Conservation (phyloP, 2,329 filamentous ascomycete genomes). For the Botrytis tulipae region DNA sequence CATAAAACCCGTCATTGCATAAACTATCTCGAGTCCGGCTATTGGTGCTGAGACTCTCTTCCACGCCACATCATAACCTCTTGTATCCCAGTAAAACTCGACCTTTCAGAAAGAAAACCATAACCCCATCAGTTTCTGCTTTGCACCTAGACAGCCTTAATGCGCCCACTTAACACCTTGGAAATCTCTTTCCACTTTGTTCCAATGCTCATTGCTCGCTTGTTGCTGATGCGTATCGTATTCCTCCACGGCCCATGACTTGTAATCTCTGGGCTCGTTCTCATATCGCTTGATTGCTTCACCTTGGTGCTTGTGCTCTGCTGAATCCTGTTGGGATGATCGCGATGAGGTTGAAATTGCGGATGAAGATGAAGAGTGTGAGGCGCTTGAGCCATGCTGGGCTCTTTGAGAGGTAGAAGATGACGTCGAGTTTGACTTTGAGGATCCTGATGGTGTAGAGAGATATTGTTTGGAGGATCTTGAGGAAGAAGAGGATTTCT, state of each 20-base stretch:
- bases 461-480: not conserved
- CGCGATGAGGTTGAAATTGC: not conserved
- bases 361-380: not conserved
- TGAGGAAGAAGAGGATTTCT: constrained; percentile 4
- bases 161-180: not conserved
- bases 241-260: constrained; percentile 24
- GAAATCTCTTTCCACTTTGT: constrained; percentile 20
- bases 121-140: no score
- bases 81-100: not conserved
- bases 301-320: not conserved
- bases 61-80: not conserved
- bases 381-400: not conserved
- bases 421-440: constrained; percentile 1
- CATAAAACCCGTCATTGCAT: not conserved
- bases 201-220: constrained; percentile 17
- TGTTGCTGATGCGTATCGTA: constrained; percentile 28
- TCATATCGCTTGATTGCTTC: constrained; percentile 11
- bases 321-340: not conserved
- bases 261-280: constrained; percentile 26
- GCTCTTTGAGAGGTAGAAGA: constrained; percentile 13
- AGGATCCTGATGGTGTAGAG: not conserved
- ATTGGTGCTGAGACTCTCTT: no score
- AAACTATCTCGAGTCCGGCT: not conserved
- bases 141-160: not conserved
- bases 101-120: not conserved